Percentiles rank a stretch among this genome's conserved stretches.
Conservation (phyloP, 176 grass and related monocot genomes). For the Triticum timopheevii region DNA sequence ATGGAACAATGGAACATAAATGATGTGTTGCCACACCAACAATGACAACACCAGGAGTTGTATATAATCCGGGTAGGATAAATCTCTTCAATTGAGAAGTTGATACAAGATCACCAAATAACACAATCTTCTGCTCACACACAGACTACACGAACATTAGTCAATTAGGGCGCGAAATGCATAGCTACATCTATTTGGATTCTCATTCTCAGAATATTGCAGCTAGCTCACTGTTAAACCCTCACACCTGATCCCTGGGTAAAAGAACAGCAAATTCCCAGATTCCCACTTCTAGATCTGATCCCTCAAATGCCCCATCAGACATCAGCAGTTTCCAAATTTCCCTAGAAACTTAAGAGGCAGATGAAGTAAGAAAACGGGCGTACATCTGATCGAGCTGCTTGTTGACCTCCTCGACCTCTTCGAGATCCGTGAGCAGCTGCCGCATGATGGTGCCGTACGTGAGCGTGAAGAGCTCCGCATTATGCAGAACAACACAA, state of each 20-base stretch:
- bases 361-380: not conserved
- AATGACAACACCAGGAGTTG: not conserved
- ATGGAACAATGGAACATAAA: not conserved
- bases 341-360: too few species aligned
- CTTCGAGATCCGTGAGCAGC: conserved; percentile 96
- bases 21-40: not conserved
- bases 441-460: conserved; percentile 95
- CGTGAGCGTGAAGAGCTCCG: conserved; percentile 94
- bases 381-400: conserved; percentile 96
- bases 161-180: not conserved
- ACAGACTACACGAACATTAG: not conserved
- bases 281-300: not conserved
- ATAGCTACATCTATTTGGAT: not conserved
- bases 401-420: conserved; percentile 99
- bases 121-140: not conserved
- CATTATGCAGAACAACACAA: conserved; percentile 50
- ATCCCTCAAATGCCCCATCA: not conserved
- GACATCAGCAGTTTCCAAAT: not conserved
- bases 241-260: not conserved
- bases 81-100: not conserved
- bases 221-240: conserved; percentile 5
- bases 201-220: not conserved
- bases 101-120: not conserved
- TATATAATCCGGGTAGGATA: too few species aligned
- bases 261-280: not conserved